Conservation (phyloP, 805 yeast species). For the Ogataea paradorogensis region DNA sequence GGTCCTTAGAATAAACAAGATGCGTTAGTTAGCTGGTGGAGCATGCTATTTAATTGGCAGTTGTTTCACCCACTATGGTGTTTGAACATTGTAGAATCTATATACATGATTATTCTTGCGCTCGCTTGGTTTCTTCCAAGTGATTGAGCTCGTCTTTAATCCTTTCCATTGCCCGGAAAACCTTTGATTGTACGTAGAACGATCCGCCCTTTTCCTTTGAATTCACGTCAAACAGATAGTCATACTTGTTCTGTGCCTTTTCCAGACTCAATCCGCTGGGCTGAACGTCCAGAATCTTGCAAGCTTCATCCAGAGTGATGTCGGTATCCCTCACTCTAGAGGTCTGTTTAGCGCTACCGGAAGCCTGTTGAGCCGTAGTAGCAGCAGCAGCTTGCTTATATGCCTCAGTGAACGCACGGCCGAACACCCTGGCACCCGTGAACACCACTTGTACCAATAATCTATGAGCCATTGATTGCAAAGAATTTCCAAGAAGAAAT, state of each 20-base stretch:
- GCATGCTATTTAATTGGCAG: slow-evolving; percentile 10
- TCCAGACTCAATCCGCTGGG: slow-evolving; percentile 51
- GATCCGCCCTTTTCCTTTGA: slow-evolving; percentile 95
- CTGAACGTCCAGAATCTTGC: slow-evolving; percentile 84
- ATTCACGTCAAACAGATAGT: slow-evolving; percentile 82
- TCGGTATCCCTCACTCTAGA: slow-evolving; percentile 66
- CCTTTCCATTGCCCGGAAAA: slow-evolving; percentile 91
- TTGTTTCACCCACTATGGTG: slow-evolving; percentile 12
- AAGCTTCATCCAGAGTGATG: slow-evolving; percentile 82
- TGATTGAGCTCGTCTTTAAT: slow-evolving; percentile 73
- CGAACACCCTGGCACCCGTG: slow-evolving; percentile 95
- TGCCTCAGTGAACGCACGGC: slow-evolving; percentile 95
- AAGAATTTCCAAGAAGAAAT: slow-evolving; percentile 5
- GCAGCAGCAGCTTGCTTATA: slow-evolving; percentile 95
- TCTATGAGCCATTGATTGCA: slow-evolving; percentile 71
- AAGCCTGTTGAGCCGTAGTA: slow-evolving; percentile 63
- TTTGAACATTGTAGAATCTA: slow-evolving; percentile 24
- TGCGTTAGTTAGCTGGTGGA: slow-evolving; percentile 34
- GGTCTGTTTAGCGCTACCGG: slow-evolving; percentile 27
- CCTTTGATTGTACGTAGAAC: slow-evolving; percentile 89
- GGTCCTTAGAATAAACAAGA: slow-evolving; percentile 58
- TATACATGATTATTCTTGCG: slow-evolving; percentile 29
- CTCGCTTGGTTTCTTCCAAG: slow-evolving; percentile 41
- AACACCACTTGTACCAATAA: slow-evolving; percentile 82
- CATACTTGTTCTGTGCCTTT: slow-evolving; percentile 66